Evolutionary conservation across 2,329 filamentous ascomycete species (phyloP).

Genomic region (Epichloe sp.): DNA sequence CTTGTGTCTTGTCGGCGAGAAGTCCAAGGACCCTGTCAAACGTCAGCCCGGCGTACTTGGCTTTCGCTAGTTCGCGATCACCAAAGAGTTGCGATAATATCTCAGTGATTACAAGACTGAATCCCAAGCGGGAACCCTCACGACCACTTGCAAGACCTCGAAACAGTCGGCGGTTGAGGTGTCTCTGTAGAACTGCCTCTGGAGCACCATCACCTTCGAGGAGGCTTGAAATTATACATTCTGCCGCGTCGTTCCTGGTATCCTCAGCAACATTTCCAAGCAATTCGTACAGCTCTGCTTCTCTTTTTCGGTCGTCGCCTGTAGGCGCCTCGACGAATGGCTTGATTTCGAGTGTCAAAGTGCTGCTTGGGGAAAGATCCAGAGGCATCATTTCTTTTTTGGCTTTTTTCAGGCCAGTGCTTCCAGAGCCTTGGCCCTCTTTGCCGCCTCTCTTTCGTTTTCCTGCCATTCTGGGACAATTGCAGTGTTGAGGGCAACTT

Average conservation of each 20-base stretch:
- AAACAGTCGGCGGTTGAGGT: conserved; percentile 59
- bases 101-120: conserved; percentile 79
- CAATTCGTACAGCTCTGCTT: conserved; percentile 46
- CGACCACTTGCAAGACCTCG: conserved; percentile 80
- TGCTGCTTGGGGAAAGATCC: conserved; percentile 11
- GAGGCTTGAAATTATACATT: conserved; percentile 43
- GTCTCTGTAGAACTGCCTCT: conserved; percentile 41
- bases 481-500: neutral
- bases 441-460: conserved; percentile 24
- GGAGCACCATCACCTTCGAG: conserved; percentile 34
- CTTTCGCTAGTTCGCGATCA: conserved; percentile 26
- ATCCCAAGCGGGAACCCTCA: conserved; percentile 78
- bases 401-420: conserved; percentile 15
- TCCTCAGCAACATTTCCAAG: conserved; percentile 45
- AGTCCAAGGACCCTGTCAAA: conserved; percentile 43
- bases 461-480: conserved; percentile 15
- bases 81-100: conserved; percentile 59
- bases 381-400: conserved; percentile 17
- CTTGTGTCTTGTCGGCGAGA: conserved; percentile 41
- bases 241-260: conserved; percentile 45
- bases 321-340: conserved; percentile 39
- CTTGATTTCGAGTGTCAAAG: conserved; percentile 19
- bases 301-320: conserved; percentile 41
- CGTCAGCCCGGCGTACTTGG: conserved; percentile 38
- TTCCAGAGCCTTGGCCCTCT: conserved; percentile 14